Conservation (phyloP, 768 basidiomycete genomes). For the Pleurotus citrinopileatus region DNA sequence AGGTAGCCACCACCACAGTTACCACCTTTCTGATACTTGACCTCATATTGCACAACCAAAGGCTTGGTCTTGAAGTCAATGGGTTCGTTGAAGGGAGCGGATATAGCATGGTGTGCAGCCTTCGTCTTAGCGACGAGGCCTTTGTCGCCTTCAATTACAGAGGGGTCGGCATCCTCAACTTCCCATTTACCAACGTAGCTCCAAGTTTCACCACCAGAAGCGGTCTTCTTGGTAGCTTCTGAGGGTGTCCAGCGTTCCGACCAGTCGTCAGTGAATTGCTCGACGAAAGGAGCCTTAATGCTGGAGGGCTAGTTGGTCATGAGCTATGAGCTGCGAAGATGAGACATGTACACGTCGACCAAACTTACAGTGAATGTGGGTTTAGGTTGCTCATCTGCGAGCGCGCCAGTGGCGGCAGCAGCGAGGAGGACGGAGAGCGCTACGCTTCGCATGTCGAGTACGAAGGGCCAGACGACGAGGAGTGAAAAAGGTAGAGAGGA, state of each 20-base stretch:
- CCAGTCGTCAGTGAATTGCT: slow-evolving; percentile 96
- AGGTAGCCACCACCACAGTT: slow-evolving; percentile 99
- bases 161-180: slow-evolving; percentile 82
- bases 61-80: slow-evolving; percentile 83
- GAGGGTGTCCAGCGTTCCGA: slow-evolving; percentile 92
- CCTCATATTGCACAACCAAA: slow-evolving; percentile 96
- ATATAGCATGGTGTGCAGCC: slow-evolving; percentile 98
- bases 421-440: slow-evolving; percentile 71
- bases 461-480: slow-evolving; percentile 57
- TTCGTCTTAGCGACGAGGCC: slow-evolving; percentile 95
- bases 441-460: slow-evolving; percentile 81
- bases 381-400: slow-evolving; percentile 59
- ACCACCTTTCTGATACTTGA: slow-evolving; percentile 98
- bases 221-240: slow-evolving; percentile 97
- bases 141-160: slow-evolving; percentile 80
- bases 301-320: slow-evolving; percentile 55
- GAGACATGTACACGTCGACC: slow-evolving; percentile 1
- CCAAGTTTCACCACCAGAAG: slow-evolving; percentile 93
- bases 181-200: slow-evolving; percentile 97
- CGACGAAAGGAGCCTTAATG: slow-evolving; percentile 87
- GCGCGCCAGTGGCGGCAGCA: slow-evolving; percentile 60
- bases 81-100: slow-evolving; percentile 78
- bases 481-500: slow-evolving; percentile 26
- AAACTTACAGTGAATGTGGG: slow-evolving; percentile 65
- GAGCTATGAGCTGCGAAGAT: slow-evolving; percentile 4